These are phyloP conservation scores for Epichloe festucae DNA, from an alignment of 2,329 filamentous ascomycete species.

Conservation along the genomic window DNA sequence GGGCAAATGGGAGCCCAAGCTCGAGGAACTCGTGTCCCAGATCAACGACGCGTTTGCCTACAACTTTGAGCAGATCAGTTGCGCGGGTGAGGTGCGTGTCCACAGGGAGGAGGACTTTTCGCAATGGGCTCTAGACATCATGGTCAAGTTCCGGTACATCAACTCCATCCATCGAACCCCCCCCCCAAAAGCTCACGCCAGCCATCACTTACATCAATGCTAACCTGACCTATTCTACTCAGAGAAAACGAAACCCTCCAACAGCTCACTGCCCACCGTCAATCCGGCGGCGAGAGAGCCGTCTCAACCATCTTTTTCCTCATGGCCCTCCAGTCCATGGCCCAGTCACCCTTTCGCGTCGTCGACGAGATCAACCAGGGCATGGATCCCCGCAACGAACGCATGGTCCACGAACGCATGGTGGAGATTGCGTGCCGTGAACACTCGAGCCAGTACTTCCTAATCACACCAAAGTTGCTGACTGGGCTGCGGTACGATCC, in stretches of 20 bases:
- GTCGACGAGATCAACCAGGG: conserved; percentile 99
- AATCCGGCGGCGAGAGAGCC: conserved; percentile 90
- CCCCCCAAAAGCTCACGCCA: not conserved
- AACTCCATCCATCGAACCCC: not conserved
- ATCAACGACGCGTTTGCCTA: conserved; percentile 88
- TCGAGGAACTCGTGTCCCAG: conserved; percentile 63
- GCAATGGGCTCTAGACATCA: conserved; percentile 84
- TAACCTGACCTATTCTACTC: conserved; percentile 2
- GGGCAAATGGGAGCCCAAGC: conserved; percentile 65
- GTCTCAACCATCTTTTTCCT: conserved; percentile 98
- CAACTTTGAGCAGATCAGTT: conserved; percentile 89
- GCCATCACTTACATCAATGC: not conserved
- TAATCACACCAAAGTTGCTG: conserved; percentile 93
- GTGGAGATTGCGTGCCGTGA: conserved; percentile 90
- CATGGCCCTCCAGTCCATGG: conserved; percentile 91
- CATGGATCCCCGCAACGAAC: conserved; percentile 97
- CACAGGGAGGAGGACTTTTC: conserved; percentile 91
- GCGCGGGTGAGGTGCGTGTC: conserved; percentile 78
- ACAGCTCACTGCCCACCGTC: conserved; percentile 77
- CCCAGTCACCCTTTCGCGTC: conserved; percentile 89
- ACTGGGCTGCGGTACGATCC: conserved; percentile 73
- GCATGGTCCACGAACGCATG: conserved; percentile 96
- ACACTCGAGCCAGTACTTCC: conserved; percentile 76
- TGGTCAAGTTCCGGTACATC: conserved; percentile 80
- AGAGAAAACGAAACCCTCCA: conserved; percentile 73